Evolutionary conservation across 2,329 filamentous ascomycete genomes (phyloP).

Genomic region (Arthrobotrys pseudoclavata): DNA sequence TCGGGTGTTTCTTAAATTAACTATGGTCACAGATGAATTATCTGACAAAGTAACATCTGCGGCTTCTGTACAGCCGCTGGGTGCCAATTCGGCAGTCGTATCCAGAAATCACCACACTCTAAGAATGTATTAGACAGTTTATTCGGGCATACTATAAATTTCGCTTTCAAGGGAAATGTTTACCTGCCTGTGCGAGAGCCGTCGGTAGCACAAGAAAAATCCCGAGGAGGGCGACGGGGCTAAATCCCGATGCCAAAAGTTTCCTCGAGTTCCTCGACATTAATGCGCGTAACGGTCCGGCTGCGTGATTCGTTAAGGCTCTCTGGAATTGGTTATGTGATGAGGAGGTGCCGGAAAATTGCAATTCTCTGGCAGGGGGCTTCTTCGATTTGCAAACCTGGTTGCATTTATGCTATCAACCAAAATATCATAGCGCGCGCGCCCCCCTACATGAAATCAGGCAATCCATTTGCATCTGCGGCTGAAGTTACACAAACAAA

Average conservation of each 20-base stretch:
- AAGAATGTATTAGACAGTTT: constrained; percentile 30
- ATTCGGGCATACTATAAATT: not conserved
- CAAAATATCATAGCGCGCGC: too few species aligned
- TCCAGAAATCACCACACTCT: constrained; percentile 37
- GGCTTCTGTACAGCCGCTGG: constrained; percentile 3
- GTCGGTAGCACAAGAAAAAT: not conserved
- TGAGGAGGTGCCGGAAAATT: not conserved
- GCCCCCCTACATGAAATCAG: too few species aligned
- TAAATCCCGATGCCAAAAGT: not conserved
- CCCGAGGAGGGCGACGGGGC: not conserved
- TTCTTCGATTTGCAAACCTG: too few species aligned
- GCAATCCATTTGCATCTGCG: not conserved
- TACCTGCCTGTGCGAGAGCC: constrained; percentile 2
- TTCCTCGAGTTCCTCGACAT: not conserved
- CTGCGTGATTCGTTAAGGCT: not conserved
- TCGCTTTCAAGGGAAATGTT: not conserved
- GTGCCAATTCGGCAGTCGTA: not conserved
- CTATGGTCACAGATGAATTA: not conserved
- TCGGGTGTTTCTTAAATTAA: constrained; percentile 21
- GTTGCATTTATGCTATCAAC: too few species aligned
- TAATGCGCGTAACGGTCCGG: not conserved
- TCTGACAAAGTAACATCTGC: constrained; percentile 25
- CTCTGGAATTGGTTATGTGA: too few species aligned
- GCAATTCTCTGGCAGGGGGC: not conserved
- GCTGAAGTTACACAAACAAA: constrained; percentile 17